Evolutionary conservation across 768 basidiomycete genomes (phyloP), one percentile per base, ranked within the genome.

Genomic region (Kwoniella dejecticola): DNA sequence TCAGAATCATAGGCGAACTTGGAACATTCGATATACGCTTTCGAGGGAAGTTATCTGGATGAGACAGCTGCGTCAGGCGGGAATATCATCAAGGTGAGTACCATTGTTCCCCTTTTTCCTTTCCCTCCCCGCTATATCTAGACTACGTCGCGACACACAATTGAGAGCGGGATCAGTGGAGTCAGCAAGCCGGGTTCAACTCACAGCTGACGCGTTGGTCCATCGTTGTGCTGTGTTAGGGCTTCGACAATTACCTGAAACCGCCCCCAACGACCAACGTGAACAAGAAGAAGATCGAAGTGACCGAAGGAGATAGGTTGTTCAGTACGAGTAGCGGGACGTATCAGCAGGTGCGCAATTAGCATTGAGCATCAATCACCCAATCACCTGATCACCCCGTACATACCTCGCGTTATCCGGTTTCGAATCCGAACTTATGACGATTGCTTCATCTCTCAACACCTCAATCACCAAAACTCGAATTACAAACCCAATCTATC

Each of bases 31-130:
- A 81, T 81, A 52, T 78, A 78, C 57, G 74, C 73, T 3, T 81
- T 79, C 54, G 81, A 81, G 52, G 79, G 79, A 1, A 79, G 78
- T 27, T 81, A 81, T 57, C 71, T 81, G 15, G 76, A 78, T 41
- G 80, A 80, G 62, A 69, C 77, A 45, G 62, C 71, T 36, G 62
- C 70, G 0, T 64, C 77, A 8, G 75, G 79, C 2, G 81, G 81
- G 7, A 81, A 81, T 67, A 80, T 81, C 60, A 80, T 81, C 68
- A 80, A 80, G 68, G 79, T 79, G 44, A 45, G 68, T 31, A 10
- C 53, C 10, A 49, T n/a, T 21, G 2, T 29, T 33, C 19, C n/a
- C n/a, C n/a, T n/a, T n/a, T n/a, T n/a, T n/a, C n/a, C n/a, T n/a
- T n/a, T n/a, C n/a, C n/a, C n/a, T n/a, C n/a, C n/a, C n/a, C n/a